A percentile compares a stretch with the other conserved stretches of the same genome.
Conservation (phyloP, 352 stramenopile species). For the Phytophthora uliginosa region DNA sequence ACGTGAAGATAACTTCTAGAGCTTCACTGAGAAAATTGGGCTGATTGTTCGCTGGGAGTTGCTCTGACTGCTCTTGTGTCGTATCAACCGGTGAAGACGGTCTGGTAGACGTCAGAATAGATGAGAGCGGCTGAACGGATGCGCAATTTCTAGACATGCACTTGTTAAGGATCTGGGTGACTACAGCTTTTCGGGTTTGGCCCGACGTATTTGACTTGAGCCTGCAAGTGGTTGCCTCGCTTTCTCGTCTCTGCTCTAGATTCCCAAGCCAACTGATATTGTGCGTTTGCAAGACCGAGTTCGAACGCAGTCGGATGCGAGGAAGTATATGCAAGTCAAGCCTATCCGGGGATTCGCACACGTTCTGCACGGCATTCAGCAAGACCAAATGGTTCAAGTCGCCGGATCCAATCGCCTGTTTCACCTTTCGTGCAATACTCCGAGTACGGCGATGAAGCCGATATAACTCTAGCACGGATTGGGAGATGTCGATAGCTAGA, state of each 20-base stretch:
- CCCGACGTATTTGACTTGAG: not conserved
- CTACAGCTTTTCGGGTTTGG: not conserved
- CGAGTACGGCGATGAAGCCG: not conserved
- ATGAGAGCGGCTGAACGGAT: not conserved
- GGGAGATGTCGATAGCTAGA: conserved; percentile 2
- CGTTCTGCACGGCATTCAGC: not conserved
- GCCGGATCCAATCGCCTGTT: not conserved
- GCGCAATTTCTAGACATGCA: not conserved
- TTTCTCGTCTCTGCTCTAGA: conserved; percentile 1
- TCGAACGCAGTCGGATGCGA: conserved; percentile 3
- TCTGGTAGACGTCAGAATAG: not conserved
- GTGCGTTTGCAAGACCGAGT: conserved; percentile 1
- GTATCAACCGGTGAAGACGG: not conserved
- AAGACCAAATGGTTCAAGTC: not conserved
- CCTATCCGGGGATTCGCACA: not conserved
- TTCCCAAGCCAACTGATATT: not conserved
- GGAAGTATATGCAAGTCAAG: not conserved
- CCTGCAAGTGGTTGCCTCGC: not conserved
- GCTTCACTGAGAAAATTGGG: conserved; percentile 2
- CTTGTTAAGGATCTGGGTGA: not conserved
- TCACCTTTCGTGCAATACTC: not conserved
- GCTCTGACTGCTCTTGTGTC: not conserved
- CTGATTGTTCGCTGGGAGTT: not conserved
- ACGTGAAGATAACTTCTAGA: conserved; percentile 3
- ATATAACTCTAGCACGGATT: not conserved